These are phyloP conservation scores for Leishmania aethiopica DNA, from an alignment of 208 protist species.

Conservation along the genomic window DNA sequence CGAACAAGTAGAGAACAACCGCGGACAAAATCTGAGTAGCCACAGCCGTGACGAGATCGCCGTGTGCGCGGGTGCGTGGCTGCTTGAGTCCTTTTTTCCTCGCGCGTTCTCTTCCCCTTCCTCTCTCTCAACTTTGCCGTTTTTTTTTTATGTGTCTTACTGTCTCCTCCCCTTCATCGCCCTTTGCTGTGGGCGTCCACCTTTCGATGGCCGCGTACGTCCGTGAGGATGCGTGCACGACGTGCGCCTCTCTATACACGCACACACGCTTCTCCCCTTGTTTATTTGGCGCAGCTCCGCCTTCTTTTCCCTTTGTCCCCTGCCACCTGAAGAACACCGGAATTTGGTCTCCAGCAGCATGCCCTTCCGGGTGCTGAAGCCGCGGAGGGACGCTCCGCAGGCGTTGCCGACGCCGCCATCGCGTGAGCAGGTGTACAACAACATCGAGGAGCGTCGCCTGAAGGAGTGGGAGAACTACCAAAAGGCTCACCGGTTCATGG, in stretches of 20 bases:
- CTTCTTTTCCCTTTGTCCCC: not conserved
- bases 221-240: not conserved
- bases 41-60: too few relatives aligned
- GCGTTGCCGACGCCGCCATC: slow-evolving; percentile 11
- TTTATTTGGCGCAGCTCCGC: not conserved
- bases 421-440: slow-evolving; percentile 47
- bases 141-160: not conserved
- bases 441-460: slow-evolving; percentile 80
- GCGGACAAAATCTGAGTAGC: too few relatives aligned
- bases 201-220: not conserved
- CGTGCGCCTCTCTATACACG: not conserved
- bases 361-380: slow-evolving; percentile 14
- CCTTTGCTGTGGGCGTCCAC: too few relatives aligned
- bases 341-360: not conserved
- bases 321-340: not conserved
- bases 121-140: not conserved
- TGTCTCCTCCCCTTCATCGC: not conserved
- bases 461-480: slow-evolving; percentile 93
- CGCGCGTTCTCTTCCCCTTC: not conserved
- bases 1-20: not conserved
- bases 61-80: not conserved
- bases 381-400: slow-evolving; percentile 15
- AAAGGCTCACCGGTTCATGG: slow-evolving; percentile 68
- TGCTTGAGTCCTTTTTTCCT: not conserved
- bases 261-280: not conserved